Evolutionary conservation across 495 filamentous ascomycete species (phyloP), one percentile per base, ranked within the genome.

Genomic region (Xylaria venustula): DNA sequence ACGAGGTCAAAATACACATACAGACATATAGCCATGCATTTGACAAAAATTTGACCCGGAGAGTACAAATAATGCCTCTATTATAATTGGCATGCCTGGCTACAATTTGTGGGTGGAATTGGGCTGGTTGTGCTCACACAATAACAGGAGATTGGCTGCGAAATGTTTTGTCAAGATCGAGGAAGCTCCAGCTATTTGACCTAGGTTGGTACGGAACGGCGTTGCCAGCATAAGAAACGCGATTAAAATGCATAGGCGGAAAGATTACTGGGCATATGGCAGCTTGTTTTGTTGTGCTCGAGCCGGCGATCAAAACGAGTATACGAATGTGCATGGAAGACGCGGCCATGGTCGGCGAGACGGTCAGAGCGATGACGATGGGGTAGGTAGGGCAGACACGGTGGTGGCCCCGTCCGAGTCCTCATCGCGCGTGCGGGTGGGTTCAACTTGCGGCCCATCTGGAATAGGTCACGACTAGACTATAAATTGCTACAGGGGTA

Each of bases 261-360:
- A 9, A 34, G 4, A 40, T 54, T 54, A 41, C 11, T 2, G n/a
- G 20, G 11, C 54, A 22, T 54, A 64, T 25, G 32, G 36, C 49
- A 67, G 63, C 64, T 69, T 62, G 49, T 66, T 71, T 42, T 64
- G 62, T 59, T 63, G 65, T 58, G 17, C 64, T 49, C 30, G 17
- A 41, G 30, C 58, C n/a, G 63, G 67, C 69, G 79, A 81, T 58
- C 73, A 64, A 64, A 82, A 83, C 40, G 72, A 75, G 71, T 68
- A 64, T 64, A 73, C 67, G 56, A 69, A 73, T 58, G 65, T 62
- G 47, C 37, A 52, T 47, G 64, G 53, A 41, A 56, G 62, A 65
- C 47, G 58, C 58, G 55, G n/a, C 54, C 58, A 55, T 47, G 62
- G 49, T 62, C 42, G 22, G 46, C 19, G 40, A 32, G 54, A 64